Conservation (phyloP, 2,329 filamentous ascomycete species). For the Epichloe amarillans region DNA sequence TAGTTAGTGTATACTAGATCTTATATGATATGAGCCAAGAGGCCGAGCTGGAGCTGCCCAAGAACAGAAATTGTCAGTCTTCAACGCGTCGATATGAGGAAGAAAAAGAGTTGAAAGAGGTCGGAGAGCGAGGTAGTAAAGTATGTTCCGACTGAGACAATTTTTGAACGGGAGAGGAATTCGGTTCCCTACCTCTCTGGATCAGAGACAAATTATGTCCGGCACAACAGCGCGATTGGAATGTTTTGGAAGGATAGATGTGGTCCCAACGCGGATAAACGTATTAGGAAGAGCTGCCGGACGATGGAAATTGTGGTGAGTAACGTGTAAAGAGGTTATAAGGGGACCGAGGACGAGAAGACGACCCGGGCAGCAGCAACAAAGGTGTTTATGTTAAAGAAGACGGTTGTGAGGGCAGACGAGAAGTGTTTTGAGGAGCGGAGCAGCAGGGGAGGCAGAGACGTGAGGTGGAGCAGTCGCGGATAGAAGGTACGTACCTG, state of each 20-base stretch:
- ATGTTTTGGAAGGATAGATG: conserved; percentile 20
- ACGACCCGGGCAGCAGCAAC: conserved; percentile 15
- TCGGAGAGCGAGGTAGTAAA: conserved; percentile 7
- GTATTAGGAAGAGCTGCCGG: conserved; percentile 16
- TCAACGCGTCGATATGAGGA: conserved; percentile 8
- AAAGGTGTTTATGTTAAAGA: conserved; percentile 22
- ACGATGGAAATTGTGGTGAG: conserved; percentile 12
- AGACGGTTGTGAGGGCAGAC: conserved; percentile 19
- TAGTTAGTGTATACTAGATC: conserved; percentile 11
- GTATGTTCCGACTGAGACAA: conserved; percentile 17
- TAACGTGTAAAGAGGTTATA: conserved; percentile 10
- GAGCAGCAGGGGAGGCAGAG: conserved; percentile 18
- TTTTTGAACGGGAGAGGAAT: conserved; percentile 15
- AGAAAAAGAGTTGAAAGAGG: conserved; percentile 2
- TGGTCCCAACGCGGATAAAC: conserved; percentile 15
- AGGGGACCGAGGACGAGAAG: conserved; percentile 9
- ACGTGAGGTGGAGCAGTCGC: conserved; percentile 11
- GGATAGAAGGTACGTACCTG: conserved; percentile 8
- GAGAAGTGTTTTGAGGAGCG: conserved; percentile 25
- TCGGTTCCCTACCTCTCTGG: conserved; percentile 23
- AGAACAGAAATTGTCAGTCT: conserved; percentile 7
- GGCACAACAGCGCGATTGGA: conserved; percentile 23
- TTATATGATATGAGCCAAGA: conserved; percentile 7
- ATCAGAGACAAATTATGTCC: conserved; percentile 18
- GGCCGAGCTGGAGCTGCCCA: conserved; percentile 6